Evolutionary conservation across 495 filamentous ascomycete genomes (phyloP).

Genomic region (Neurospora sp.): DNA sequence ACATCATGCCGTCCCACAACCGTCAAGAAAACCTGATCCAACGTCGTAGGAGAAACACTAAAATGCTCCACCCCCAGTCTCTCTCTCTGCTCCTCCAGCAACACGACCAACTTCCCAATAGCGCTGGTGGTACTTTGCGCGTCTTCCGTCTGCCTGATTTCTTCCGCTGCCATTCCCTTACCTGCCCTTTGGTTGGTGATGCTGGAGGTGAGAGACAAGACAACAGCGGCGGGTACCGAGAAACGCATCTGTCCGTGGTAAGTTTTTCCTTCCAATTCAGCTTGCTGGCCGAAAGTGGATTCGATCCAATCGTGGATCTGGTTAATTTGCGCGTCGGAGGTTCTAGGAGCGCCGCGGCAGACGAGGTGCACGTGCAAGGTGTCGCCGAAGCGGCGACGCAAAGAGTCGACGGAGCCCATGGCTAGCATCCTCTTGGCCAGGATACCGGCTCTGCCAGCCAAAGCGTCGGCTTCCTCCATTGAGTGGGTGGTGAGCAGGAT

Average conservation of each 20-base stretch:
- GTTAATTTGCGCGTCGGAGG: slow-evolving; percentile 52
- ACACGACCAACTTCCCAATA: slow-evolving; percentile 56
- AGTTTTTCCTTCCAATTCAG: slow-evolving; percentile 56
- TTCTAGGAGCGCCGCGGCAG: slow-evolving; percentile 61
- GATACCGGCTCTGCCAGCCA: slow-evolving; percentile 61
- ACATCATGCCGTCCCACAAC: slow-evolving; percentile 72
- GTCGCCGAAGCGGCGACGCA: slow-evolving; percentile 52
- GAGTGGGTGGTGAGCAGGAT: slow-evolving; percentile 68
- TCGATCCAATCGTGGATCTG: slow-evolving; percentile 52
- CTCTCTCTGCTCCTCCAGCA: slow-evolving; percentile 58
- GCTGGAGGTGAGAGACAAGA: slow-evolving; percentile 1
- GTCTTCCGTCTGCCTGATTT: slow-evolving; percentile 13
- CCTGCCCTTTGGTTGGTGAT: slow-evolving; percentile 2
- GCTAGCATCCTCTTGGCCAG: slow-evolving; percentile 64
- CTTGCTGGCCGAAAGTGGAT: slow-evolving; percentile 46
- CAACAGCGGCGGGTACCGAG: slow-evolving; percentile 45
- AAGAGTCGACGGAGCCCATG: slow-evolving; percentile 49
- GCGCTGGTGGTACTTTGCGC: slow-evolving; percentile 3
- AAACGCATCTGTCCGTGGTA: slow-evolving; percentile 81
- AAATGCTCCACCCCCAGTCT: slow-evolving; percentile 65
- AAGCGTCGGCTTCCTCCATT: slow-evolving; percentile 73
- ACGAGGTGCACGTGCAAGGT: slow-evolving; percentile 61
- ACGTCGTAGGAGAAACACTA: slow-evolving; percentile 67
- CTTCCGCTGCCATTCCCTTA: slow-evolving; percentile 8
- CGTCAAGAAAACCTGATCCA: slow-evolving; percentile 80